Conservation (phyloP, 768 basidiomycete species). For the Neoboletus subvelutipes region DNA sequence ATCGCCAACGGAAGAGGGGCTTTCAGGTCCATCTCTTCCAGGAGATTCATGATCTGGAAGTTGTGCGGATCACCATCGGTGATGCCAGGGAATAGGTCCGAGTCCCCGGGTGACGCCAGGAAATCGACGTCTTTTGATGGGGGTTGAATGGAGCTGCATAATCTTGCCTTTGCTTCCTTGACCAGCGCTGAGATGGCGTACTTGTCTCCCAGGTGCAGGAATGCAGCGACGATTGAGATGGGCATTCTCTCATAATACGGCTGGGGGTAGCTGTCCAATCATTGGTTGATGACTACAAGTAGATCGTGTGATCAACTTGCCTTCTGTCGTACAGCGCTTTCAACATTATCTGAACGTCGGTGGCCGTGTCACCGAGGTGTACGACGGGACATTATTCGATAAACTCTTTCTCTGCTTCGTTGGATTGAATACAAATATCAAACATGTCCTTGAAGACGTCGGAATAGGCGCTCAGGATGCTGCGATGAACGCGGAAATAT, state of each 20-base stretch:
- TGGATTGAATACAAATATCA: neutral
- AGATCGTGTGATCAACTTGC: neutral
- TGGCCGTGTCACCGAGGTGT: slow-evolving; percentile 12
- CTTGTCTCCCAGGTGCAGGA: slow-evolving; percentile 28
- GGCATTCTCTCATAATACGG: slow-evolving; percentile 6
- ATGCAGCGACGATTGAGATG: neutral
- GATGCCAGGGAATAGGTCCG: neutral
- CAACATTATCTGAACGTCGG: slow-evolving; percentile 15
- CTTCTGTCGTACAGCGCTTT: slow-evolving; percentile 18
- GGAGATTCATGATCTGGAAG: slow-evolving; percentile 19
- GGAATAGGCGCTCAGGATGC: slow-evolving; percentile 2
- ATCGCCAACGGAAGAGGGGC: slow-evolving; percentile 7
- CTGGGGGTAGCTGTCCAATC: slow-evolving; percentile 18
- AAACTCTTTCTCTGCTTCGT: neutral
- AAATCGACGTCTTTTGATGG: neutral
- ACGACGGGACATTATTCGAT: slow-evolving; percentile 22
- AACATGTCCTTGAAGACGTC: slow-evolving; percentile 3
- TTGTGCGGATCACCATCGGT: slow-evolving; percentile 8
- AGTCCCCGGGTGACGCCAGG: too few species aligned
- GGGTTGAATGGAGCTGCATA: neutral
- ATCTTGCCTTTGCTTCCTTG: neutral
- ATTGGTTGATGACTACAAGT: too few species aligned
- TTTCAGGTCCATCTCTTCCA: slow-evolving; percentile 2
- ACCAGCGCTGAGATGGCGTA: slow-evolving; percentile 16
- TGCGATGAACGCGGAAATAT: too few species aligned